Evolutionary conservation across 2,329 filamentous ascomycete genomes (phyloP), one percentile per base, ranked within the genome.

Genomic region (Talaromyces atroroseus): DNA sequence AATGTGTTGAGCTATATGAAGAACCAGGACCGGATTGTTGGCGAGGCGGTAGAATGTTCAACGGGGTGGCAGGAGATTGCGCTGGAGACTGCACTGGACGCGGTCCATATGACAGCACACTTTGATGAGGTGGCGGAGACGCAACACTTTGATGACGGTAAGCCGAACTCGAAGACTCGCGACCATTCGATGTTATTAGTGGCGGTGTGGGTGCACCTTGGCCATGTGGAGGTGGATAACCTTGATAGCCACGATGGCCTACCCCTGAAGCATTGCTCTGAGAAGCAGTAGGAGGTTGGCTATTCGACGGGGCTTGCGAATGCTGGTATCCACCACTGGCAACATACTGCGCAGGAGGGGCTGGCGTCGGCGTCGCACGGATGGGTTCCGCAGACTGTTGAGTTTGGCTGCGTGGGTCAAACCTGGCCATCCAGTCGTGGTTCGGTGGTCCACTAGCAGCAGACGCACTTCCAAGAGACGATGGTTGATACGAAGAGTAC

Each of bases 401-500:
- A 20, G 63, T 60, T 50, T 73, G 71, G 23, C 66, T 68, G 52
- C 73, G 62, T 23, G 73, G 73, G 57, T 75, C 73, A 56, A 75
- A 74, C 42, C 72, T 67, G 46, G 71, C 70, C 65, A 74, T 71
- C 73, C 73, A 75, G 56, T 75, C 73, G 54, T 69, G 70, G 53
- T 63, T 71, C 8, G 66, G 62, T 5, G 69, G 62, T 14, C 60
- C 56, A 38, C 38, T 54, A 38, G 65, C 52, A 29, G 62, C 63
- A 10, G 69, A 62, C 38, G 62, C 53, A 16, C 62, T 65, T 18
- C 66, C 54, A 14, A 65, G 56, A 18, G 67, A 59, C 5, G 53
- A 36, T 18, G 63, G 62, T 45, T 72, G 62, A 48, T 72, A 73
- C 2, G 26, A 29, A 7, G 63, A 56, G 47, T 73, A 73, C 2